A percentile compares a stretch with the other conserved stretches of the same genome.
Evolutionary conservation across 305 asterid genomes (phyloP).

Genomic region (Coffea humblotiana): DNA sequence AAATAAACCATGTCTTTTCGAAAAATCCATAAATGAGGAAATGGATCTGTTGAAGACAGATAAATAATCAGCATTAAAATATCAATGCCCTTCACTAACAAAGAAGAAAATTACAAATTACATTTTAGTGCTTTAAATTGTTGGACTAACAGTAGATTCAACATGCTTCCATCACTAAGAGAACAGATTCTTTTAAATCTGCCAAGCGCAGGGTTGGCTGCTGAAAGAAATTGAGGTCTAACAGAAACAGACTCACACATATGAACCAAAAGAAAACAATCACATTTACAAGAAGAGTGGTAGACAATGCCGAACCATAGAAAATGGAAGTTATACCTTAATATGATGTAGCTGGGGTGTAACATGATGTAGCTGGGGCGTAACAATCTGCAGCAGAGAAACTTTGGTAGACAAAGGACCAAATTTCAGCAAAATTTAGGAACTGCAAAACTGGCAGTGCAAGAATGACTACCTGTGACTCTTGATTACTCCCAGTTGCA

Average conservation of each 20-base stretch:
- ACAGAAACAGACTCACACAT: not conserved
- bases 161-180: not conserved
- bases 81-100: not conserved
- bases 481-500: slow-evolving; percentile 77
- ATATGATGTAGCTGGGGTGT: slow-evolving; percentile 62
- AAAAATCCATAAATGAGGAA: not conserved
- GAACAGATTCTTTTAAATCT: not conserved
- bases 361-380: slow-evolving; percentile 56
- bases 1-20: not conserved
- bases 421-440: not conserved
- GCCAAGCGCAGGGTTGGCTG: not conserved
- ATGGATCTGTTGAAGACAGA: not conserved
- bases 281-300: not conserved
- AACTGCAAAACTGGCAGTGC: not conserved
- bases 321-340: slow-evolving; percentile 46
- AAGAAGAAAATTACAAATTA: not conserved
- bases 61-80: not conserved
- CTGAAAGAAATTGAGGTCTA: not conserved
- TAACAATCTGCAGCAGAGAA: slow-evolving; percentile 53
- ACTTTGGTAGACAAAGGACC: not conserved
- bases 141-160: not conserved
- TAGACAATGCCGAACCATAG: not conserved
- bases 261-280: not conserved
- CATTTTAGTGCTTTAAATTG: not conserved
- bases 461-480: slow-evolving; percentile 52